Base-by-base conservation (phyloP, 371 early-diverging fungal genomes). In the Mucor sp. region DNA sequence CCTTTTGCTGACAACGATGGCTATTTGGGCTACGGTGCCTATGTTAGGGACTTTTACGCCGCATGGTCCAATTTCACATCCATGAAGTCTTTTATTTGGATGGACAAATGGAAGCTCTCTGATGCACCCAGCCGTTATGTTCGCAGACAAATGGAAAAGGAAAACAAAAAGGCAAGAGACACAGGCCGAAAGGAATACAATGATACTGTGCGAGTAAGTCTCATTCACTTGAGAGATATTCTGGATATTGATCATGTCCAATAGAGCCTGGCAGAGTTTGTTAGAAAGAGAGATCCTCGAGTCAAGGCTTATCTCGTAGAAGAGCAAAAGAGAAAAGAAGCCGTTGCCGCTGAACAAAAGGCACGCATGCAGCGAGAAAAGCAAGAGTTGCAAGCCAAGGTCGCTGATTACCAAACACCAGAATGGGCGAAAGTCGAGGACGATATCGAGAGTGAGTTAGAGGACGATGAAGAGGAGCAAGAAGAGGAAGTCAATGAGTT, bases 131-230 rank as follows among this genome's bases (percentile, higher is more conserved):
- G 94, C 75, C 87, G 99, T 32, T 72, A 81, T 44, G 80, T 93
- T 6, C 89, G 94, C 11, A 79, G 97, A 55, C 78, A 86, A 14
- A 95, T 97, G 94, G 97, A 97, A 70, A 93, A 93, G 69, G 95
- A 97, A 62, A 98, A 98, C 79, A 87, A 88, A 72, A 93, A 92
- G 70, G 78, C 87, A n/a, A 78, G 97, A 35, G 94, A 94, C n/a
- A 70, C 77, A 5, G 96, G 89, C n/a, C 81, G 89, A 47, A 85
- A 86, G 28, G 95, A 94, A 67, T 99, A 91, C 74, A 93, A 88
- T 71, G 95, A 94, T 27, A 88, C 94, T 0, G 93, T 98, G 1
- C 63, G 86, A 65, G 88, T 86, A 88, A 75, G 78, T 62, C 9
- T 0, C 5, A 17, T 12, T n/a, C 33, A 28, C 32, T n/a, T 7